Conservation (phyloP, 495 filamentous ascomycete genomes). For the Xylaria intraflava region DNA sequence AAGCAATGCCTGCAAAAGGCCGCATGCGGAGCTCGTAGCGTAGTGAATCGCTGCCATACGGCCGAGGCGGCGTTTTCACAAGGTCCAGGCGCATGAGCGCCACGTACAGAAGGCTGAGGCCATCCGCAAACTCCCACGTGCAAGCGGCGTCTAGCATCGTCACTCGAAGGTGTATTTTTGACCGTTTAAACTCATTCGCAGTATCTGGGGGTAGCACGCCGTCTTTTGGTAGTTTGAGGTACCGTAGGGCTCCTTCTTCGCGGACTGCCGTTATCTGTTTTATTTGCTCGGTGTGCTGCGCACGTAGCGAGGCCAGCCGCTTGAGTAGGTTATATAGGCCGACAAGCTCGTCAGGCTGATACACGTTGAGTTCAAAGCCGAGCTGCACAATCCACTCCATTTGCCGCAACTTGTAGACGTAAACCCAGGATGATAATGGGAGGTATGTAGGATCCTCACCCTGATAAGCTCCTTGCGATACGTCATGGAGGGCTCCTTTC, state of each 20-base stretch:
- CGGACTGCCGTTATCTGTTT: slow-evolving; percentile 49
- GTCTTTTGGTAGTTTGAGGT: slow-evolving; percentile 20
- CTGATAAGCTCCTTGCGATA: not conserved
- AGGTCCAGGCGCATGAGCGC: slow-evolving; percentile 55
- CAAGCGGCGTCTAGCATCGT: slow-evolving; percentile 61
- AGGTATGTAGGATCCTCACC: slow-evolving; percentile 11
- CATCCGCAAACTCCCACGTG: slow-evolving; percentile 63
- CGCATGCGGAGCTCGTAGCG: slow-evolving; percentile 90
- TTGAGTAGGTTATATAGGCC: slow-evolving; percentile 86
- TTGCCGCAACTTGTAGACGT: slow-evolving; percentile 77
- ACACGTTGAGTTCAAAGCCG: slow-evolving; percentile 91
- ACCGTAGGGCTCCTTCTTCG: slow-evolving; percentile 25
- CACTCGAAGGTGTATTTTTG: slow-evolving; percentile 52
- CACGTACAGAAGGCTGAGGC: slow-evolving; percentile 59
- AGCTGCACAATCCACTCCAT: slow-evolving; percentile 86
- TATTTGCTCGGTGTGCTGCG: slow-evolving; percentile 63
- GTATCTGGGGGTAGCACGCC: slow-evolving; percentile 6
- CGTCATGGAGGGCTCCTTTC: slow-evolving; percentile 55
- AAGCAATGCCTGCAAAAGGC: slow-evolving; percentile 63
- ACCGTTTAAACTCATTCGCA: slow-evolving; percentile 43
- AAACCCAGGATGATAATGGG: slow-evolving; percentile 81
- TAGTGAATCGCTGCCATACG: slow-evolving; percentile 62
- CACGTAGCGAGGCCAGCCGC: slow-evolving; percentile 48
- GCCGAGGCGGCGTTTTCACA: slow-evolving; percentile 52
- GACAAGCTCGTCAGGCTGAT: slow-evolving; percentile 76